Evolutionary conservation across 495 filamentous ascomycete species (phyloP).

Genomic region (Tuber aestivum): DNA sequence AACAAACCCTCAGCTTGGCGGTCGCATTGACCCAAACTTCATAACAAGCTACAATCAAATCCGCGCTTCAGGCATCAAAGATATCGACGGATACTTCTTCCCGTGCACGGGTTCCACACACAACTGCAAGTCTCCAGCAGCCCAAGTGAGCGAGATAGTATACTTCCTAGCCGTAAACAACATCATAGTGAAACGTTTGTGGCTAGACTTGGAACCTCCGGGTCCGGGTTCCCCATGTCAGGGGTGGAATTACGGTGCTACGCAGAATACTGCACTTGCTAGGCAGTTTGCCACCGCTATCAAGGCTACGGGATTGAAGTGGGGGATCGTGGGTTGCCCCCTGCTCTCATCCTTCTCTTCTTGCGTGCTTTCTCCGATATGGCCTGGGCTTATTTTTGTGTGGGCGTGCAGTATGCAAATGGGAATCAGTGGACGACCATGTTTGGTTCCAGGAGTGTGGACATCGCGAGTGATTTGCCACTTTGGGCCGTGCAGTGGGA

Average conservation of each 20-base stretch:
- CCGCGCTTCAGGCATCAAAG: slow-evolving; percentile 19
- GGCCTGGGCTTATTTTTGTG: not conserved
- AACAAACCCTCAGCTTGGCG: slow-evolving; percentile 10
- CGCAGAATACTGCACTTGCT: slow-evolving; percentile 26
- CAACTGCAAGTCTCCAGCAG: slow-evolving; percentile 27
- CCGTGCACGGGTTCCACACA: slow-evolving; percentile 21
- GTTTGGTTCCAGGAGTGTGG: slow-evolving; percentile 33
- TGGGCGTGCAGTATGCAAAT: slow-evolving; percentile 15
- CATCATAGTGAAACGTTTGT: slow-evolving; percentile 28
- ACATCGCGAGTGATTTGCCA: slow-evolving; percentile 40
- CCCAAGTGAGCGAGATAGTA: slow-evolving; percentile 32
- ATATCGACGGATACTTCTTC: slow-evolving; percentile 37
- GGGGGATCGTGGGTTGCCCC: slow-evolving; percentile 26
- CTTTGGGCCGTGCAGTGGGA: slow-evolving; percentile 42
- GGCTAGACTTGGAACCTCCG: slow-evolving; percentile 36
- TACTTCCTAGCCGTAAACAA: slow-evolving; percentile 16
- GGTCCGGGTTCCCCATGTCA: slow-evolving; percentile 8
- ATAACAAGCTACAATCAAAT: slow-evolving; percentile 21
- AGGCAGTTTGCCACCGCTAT: slow-evolving; percentile 32
- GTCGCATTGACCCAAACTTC: slow-evolving; percentile 20
- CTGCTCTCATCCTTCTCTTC: not conserved
- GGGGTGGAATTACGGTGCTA: slow-evolving; percentile 26
- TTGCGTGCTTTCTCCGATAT: not conserved
- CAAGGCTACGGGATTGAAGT: slow-evolving; percentile 25
- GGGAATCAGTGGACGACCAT: slow-evolving; percentile 41